Base-by-base conservation (phyloP, 768 basidiomycete species). In the Amanita rubescens region DNA sequence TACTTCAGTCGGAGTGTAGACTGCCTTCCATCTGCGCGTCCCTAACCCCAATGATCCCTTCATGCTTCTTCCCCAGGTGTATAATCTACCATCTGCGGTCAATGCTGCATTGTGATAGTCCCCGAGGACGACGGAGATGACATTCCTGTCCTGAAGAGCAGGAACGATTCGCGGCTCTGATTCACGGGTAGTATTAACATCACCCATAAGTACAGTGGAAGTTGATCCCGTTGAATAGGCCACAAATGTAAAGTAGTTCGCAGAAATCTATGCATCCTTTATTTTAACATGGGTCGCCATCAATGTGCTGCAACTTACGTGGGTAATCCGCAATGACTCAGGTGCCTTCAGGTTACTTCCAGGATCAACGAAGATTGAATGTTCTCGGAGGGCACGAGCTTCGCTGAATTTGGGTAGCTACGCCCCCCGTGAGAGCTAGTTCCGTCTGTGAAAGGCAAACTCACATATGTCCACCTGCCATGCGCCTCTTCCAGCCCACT, bases 51-150 rank as follows among this genome's bases (percentile, higher is more conserved):
- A 73, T 2, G 93, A 92, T 9, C 94, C 94, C 25, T 70, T 65
- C 19, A 85, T 86, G 67, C 82, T 86, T 24, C 67, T 59, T 15
- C 91, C 92, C 91, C 90, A 94, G 10, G 93, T 89, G 17, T 86
- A 71, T 22, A 93, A 71, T 62, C 83, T 78, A 14, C 94, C 95
- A 19, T 74, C 66, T 35, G 79, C 74, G 3, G 91, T 94, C 60
- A 96, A 71, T 0, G 95, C 94, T 33, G 82, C 89, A 63, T 76
- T 83, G 70, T 98, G 95, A 66, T 94, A 96, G 68, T 98, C 95
- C 5, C 95, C 95, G 48, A 93, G 76, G 12, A 86, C 85, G 52
- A 95, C 83, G 48, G 90, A 90, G 55, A 97, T 94, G 51, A 97
- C 80, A 33, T 77, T 74, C 58, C 71, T 78, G 59, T 87, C 77